Evolutionary conservation across 2,329 filamentous ascomycete genomes (phyloP).

Genomic region (Hymenoscyphus fructigenus): DNA sequence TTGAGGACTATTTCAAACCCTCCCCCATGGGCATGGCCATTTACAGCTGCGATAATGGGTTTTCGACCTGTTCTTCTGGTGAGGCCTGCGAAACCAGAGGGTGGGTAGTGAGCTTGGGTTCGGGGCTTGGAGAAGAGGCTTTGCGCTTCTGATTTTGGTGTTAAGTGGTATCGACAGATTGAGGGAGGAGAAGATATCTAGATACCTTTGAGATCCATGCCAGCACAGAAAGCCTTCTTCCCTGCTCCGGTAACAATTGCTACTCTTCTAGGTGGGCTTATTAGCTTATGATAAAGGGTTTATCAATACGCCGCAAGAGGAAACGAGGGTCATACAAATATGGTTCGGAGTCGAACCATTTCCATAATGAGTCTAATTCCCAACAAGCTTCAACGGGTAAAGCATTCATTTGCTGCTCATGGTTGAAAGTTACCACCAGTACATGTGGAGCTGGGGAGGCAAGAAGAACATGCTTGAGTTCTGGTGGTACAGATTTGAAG

Average conservation of each 20-base stretch:
- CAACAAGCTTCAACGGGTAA: constrained; percentile 44
- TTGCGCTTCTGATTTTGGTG: constrained; percentile 2
- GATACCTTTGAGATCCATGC: constrained; percentile 43
- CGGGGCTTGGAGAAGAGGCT: not conserved
- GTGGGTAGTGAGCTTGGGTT: constrained; percentile 37
- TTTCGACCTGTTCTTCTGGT: constrained; percentile 58
- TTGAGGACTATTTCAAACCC: constrained; percentile 53
- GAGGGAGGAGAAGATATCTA: not conserved
- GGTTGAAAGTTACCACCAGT: constrained; percentile 52
- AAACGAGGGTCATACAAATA: constrained; percentile 12
- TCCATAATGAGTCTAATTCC: constrained; percentile 49
- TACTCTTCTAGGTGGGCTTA: constrained; percentile 35
- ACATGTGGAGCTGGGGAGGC: constrained; percentile 47
- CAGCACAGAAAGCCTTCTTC: constrained; percentile 54
- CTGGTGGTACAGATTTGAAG: constrained; percentile 21
- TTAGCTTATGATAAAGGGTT: not conserved
- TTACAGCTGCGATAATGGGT: constrained; percentile 59
- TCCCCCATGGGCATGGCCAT: constrained; percentile 56
- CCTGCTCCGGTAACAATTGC: constrained; percentile 53
- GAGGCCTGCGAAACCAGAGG: constrained; percentile 54
- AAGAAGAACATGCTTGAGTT: constrained; percentile 34
- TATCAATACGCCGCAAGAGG: constrained; percentile 15
- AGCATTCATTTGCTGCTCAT: constrained; percentile 47
- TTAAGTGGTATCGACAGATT: not conserved
- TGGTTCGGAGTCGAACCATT: constrained; percentile 54